Percentiles rank a stretch among this genome's conserved stretches.
Conservation (phyloP, 2,329 filamentous ascomycete genomes). For the Fusarium chaquense region DNA sequence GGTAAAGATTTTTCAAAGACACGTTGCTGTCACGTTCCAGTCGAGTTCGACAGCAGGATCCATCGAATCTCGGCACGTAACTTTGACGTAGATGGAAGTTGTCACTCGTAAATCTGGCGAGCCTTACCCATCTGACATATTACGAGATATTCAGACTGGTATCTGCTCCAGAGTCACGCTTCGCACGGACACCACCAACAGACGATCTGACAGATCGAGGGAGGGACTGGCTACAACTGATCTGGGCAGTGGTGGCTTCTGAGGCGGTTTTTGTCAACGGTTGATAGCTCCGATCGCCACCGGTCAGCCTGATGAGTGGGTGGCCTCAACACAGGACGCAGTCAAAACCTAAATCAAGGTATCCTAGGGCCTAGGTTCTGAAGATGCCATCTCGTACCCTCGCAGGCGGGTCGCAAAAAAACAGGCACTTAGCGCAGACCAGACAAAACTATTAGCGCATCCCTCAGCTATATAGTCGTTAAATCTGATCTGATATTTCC, state of each 20-base stretch:
- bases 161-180: background rate
- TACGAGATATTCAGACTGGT: background rate
- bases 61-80: background rate
- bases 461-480: too few relatives aligned
- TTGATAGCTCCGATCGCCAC: background rate
- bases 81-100: background rate
- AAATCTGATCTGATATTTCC: too few relatives aligned
- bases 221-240: background rate
- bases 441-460: too few relatives aligned
- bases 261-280: background rate
- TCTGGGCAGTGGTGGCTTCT: background rate
- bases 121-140: background rate
- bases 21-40: background rate
- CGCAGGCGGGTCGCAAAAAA: too few relatives aligned
- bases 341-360: background rate
- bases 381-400: background rate
- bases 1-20: background rate
- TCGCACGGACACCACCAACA: background rate
- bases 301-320: too few relatives aligned
- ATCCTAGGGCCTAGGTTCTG: background rate
- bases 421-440: too few relatives aligned
- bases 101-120: too few relatives aligned
- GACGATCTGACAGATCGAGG: background rate
- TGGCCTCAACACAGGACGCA: background rate
- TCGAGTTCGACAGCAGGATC: accelerated